Evolutionary conservation across 1,139 yeast species (phyloP).

Genomic region (Hyphopichia wangnamkhiaoensis): DNA sequence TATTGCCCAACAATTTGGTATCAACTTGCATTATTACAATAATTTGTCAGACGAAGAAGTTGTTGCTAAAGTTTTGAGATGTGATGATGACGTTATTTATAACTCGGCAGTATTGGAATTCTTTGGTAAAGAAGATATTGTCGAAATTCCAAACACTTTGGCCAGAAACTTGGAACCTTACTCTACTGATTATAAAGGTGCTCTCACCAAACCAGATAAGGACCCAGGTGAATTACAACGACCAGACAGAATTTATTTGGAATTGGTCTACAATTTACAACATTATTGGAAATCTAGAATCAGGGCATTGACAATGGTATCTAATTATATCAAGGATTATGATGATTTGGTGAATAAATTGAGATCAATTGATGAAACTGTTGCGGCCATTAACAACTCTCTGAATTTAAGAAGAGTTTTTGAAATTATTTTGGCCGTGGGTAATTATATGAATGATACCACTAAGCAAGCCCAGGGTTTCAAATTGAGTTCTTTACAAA

Average conservation of each 20-base stretch:
- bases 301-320: constrained; percentile 63
- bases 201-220: constrained; percentile 60
- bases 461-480: constrained; percentile 82
- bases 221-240: constrained; percentile 74
- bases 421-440: constrained; percentile 77
- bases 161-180: constrained; percentile 72
- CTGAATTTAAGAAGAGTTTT: constrained; percentile 63
- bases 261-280: constrained; percentile 70
- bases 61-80: constrained; percentile 56
- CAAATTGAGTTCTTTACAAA: constrained; percentile 70
- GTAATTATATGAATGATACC: constrained; percentile 81
- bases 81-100: constrained; percentile 58
- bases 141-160: constrained; percentile 61
- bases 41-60: constrained; percentile 56
- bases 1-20: constrained; percentile 76
- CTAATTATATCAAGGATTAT: constrained; percentile 69
- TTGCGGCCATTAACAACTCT: constrained; percentile 60
- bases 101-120: constrained; percentile 71
- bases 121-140: constrained; percentile 66
- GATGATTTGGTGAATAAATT: constrained; percentile 63
- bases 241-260: constrained; percentile 74
- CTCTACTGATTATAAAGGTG: constrained; percentile 54
- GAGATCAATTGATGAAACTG: constrained; percentile 64
- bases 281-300: constrained; percentile 82
- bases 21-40: constrained; percentile 66